Evolutionary conservation across 2,329 filamentous ascomycete species (phyloP).

Genomic region (Monilinia vaccinii-corymbosi): DNA sequence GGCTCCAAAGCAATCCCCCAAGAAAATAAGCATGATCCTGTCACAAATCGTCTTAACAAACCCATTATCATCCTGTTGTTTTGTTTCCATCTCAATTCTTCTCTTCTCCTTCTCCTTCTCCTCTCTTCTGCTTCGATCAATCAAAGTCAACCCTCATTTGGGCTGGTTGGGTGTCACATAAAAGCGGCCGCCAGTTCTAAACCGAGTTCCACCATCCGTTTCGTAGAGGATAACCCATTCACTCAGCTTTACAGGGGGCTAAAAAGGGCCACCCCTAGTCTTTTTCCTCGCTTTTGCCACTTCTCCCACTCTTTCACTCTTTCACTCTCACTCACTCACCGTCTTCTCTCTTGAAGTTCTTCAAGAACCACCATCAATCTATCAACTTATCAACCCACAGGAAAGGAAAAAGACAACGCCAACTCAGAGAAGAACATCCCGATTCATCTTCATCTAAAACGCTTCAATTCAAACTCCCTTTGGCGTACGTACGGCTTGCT

Average conservation of each 20-base stretch:
- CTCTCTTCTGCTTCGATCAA: too few relatives aligned
- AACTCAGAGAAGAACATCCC: constrained; percentile 10
- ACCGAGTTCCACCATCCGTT: not conserved
- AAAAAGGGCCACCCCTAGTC: constrained; percentile 1
- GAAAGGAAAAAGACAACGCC: constrained; percentile 3
- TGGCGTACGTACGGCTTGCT: not conserved
- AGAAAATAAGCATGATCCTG: constrained; percentile 3
- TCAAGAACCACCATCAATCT: too few relatives aligned
- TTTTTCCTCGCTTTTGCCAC: not conserved
- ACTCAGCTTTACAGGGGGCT: not conserved
- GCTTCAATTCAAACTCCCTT: constrained; percentile 15
- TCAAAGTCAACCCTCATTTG: not conserved
- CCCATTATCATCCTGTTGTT: too few relatives aligned
- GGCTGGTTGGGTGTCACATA: not conserved
- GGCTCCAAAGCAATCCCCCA: not conserved
- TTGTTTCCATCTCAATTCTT: too few relatives aligned
- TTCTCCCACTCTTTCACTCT: constrained; percentile 7
- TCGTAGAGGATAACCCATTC: not conserved
- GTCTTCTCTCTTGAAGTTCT: not conserved
- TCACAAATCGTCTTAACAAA: not conserved
- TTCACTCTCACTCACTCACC: not conserved
- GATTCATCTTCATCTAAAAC: constrained; percentile 15
- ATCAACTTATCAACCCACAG: too few relatives aligned
- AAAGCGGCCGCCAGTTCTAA: not conserved
- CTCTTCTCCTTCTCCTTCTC: too few relatives aligned